phyloP scores from a whole-genome alignment of 768 basidiomycete species.

The Lactarius evosmus region DNA sequence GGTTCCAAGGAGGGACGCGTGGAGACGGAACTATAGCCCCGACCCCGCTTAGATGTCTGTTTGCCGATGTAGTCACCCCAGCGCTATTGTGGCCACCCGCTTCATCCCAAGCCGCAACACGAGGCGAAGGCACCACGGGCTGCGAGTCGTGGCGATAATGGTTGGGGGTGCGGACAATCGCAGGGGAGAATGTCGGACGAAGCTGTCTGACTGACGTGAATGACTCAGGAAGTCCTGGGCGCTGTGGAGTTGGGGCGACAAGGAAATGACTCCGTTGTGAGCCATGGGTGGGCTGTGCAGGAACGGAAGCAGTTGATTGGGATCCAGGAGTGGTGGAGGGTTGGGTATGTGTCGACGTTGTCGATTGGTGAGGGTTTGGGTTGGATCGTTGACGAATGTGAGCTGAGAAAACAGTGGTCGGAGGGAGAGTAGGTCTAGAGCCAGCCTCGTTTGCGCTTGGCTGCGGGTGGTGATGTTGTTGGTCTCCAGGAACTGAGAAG shows the following conservation, averaged over 20 bases:
- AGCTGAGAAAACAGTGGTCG: constrained; percentile 23
- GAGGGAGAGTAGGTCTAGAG: constrained; percentile 21
- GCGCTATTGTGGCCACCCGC: background rate
- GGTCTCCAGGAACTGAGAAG: constrained; percentile 21
- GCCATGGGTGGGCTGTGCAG: constrained; percentile 7
- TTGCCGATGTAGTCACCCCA: constrained; percentile 13
- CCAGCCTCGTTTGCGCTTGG: background rate
- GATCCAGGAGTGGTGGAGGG: background rate
- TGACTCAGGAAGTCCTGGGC: constrained; percentile 36
- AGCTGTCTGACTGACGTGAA: constrained; percentile 53
- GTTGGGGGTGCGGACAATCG: constrained; percentile 64
- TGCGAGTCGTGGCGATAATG: constrained; percentile 44
- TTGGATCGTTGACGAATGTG: constrained; percentile 22
- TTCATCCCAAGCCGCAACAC: constrained; percentile 17
- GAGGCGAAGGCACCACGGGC: constrained; percentile 25
- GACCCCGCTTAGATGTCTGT: constrained; percentile 9
- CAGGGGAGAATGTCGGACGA: constrained; percentile 65
- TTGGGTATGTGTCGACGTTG: constrained; percentile 11
- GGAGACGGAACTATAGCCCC: constrained; percentile 10
- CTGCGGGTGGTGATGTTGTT: constrained; percentile 10
- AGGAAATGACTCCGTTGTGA: constrained; percentile 24
- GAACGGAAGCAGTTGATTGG: background rate
- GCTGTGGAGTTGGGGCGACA: constrained; percentile 28
- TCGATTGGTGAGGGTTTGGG: constrained; percentile 24
- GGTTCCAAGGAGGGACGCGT: constrained; percentile 18